Evolutionary conservation across 108 stramenopile species (phyloP), one percentile per base, ranked within the genome.

Genomic region (Fragilaria radians): DNA sequence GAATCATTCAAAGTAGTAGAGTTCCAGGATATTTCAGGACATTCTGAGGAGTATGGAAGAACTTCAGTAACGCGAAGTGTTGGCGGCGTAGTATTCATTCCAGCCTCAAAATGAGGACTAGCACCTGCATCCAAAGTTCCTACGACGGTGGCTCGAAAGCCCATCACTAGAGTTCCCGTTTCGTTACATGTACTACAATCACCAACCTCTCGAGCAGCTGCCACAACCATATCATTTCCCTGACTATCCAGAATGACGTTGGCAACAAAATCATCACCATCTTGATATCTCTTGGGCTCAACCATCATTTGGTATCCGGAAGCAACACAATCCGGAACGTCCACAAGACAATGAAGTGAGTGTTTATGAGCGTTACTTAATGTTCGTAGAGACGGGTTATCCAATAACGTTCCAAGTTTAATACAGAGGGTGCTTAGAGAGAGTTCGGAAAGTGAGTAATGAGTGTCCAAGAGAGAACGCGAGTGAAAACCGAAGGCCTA

Each of bases 271-370:
- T 23, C n/a, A 2, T 32, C 17, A 33, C 33, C 33, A 32, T 33
- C 7, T 19, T 31, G 22, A 18, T 2, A 4, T 27, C 21, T 33
- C 34, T 32, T 21, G 3, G 26, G 36, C 36, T 42, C 25, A 18
- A 32, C 27, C 0, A 73, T n/a, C 11, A 73, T 60, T 30, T 63
- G 31, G 36, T 57, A 73, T 11, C 72, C 72, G 28, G 54, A 56
- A 14, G 46, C 17, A 25, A 63, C 51, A 25, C 62, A 63, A 23
- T 11, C 2, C 2, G 5, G 3, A 28, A 63, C 62, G 34, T 63
- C 62, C 17, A 52, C 45, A n/a, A 63, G 28, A 34, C 62, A 63
- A 23, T 63, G 62, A 28, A 63, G n/a, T 3, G 28, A 31, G 5
- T 36, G 32, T 21, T 29, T 9, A 23, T 70, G 2, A 22, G 70